A percentile compares a stretch with the other conserved stretches of the same genome.
Evolutionary conservation across 1,139 yeast species (phyloP).

Genomic region (Lodderomyces parapsilosis): DNA sequence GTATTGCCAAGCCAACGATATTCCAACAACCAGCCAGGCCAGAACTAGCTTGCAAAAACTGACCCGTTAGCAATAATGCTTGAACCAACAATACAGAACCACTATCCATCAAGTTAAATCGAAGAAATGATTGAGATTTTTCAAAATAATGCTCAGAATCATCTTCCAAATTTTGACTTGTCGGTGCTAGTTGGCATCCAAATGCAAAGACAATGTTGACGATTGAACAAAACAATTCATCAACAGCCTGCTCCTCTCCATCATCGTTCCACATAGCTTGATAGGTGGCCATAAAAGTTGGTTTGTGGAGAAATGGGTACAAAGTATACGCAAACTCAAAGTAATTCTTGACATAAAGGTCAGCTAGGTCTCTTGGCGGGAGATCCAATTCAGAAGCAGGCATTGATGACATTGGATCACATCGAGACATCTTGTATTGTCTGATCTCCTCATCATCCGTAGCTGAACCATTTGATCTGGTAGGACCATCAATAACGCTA

Average conservation of each 20-base stretch:
- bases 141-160: background rate
- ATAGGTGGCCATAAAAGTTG: background rate
- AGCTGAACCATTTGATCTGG: background rate
- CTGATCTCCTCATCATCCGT: background rate
- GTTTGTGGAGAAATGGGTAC: conserved; percentile 1
- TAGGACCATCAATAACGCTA: background rate
- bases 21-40: conserved; percentile 1
- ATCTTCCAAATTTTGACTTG: background rate
- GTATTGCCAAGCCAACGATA: conserved; percentile 38
- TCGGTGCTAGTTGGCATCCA: background rate
- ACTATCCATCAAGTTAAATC: background rate
- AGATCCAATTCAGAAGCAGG: background rate
- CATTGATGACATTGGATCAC: background rate
- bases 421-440: background rate
- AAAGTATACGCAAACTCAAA: background rate
- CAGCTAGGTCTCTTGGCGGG: background rate
- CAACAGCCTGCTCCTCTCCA: background rate
- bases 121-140: background rate
- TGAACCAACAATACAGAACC: conserved; percentile 1
- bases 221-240: background rate
- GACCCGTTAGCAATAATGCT: background rate
- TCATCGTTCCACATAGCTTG: background rate
- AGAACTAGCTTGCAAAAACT: background rate
- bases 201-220: background rate
- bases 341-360: background rate